Conservation (phyloP, 495 filamentous ascomycete genomes). For the Sphaerosporella brunnea region DNA sequence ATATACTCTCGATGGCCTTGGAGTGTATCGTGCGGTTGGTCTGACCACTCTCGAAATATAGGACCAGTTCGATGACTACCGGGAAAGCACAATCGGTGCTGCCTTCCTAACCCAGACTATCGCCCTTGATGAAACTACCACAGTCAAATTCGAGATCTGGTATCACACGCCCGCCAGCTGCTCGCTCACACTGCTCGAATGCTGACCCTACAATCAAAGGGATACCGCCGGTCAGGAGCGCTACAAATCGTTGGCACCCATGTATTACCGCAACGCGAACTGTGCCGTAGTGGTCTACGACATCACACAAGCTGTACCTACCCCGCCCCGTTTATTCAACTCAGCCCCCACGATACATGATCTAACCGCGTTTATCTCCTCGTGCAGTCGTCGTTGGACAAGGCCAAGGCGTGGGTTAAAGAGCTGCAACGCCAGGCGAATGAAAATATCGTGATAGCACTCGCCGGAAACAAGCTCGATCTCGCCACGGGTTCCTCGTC, state of each 20-base stretch:
- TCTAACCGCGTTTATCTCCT: neutral
- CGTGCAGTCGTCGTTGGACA: slow-evolving; percentile 74
- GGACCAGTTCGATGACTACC: slow-evolving; percentile 99
- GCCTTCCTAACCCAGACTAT: slow-evolving; percentile 98
- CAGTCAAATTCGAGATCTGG: slow-evolving; percentile 99
- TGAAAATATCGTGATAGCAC: slow-evolving; percentile 96
- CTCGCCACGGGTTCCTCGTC: slow-evolving; percentile 59
- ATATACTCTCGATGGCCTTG: slow-evolving; percentile 2
- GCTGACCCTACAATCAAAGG: slow-evolving; percentile 11
- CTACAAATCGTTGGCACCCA: slow-evolving; percentile 94
- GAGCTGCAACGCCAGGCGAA: slow-evolving; percentile 96
- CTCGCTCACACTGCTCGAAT: slow-evolving; percentile 4
- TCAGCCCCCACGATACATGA: too few relatives aligned
- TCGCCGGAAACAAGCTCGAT: slow-evolving; percentile 95
- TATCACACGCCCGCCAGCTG: slow-evolving; percentile 2
- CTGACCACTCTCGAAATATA: slow-evolving; percentile 25
- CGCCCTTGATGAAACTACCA: slow-evolving; percentile 88
- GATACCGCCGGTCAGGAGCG: slow-evolving; percentile 96
- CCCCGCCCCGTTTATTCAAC: neutral
- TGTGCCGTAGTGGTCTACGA: slow-evolving; percentile 98
- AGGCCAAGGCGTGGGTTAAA: slow-evolving; percentile 99
- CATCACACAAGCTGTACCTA: slow-evolving; percentile 88
- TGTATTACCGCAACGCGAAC: slow-evolving; percentile 99
- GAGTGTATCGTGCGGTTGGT: neutral
- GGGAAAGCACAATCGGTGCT: slow-evolving; percentile 96